Conservation (phyloP, 176 grass and related monocot species). For the Phoenix roebelenii region DNA sequence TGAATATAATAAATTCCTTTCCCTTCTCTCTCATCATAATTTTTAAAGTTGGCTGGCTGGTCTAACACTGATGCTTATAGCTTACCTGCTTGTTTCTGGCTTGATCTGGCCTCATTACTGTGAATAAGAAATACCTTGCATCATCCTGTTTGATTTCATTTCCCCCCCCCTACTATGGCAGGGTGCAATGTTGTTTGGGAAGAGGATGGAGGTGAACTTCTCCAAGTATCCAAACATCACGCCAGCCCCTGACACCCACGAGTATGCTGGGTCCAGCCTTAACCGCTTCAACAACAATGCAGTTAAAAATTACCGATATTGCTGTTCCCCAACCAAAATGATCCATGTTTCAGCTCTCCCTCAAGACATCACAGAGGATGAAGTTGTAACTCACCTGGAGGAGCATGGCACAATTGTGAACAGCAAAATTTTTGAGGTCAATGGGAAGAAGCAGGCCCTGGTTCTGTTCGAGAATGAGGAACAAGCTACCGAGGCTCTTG, state of each 20-base stretch:
- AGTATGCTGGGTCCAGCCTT: constrained; percentile 64
- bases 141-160: no score
- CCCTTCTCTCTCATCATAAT: no score
- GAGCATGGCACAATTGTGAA: constrained; percentile 66
- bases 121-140: no score
- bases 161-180: neutral
- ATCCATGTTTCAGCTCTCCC: constrained; percentile 89
- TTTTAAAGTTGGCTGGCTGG: no score
- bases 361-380: constrained; percentile 55
- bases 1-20: no score
- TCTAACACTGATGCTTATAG: no score
- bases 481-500: constrained; percentile 64
- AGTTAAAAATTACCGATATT: constrained; percentile 88
- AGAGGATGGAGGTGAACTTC: constrained; percentile 80
- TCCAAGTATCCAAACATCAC: constrained; percentile 82
- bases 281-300: constrained; percentile 76
- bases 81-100: no score
- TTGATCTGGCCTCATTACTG: no score
- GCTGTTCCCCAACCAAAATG: constrained; percentile 83
- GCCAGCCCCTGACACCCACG: constrained; percentile 49
- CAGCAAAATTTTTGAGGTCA: constrained; percentile 79
- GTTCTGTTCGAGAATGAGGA: constrained; percentile 66
- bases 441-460: constrained; percentile 75
- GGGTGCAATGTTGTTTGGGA: constrained; percentile 61
- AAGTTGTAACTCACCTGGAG: constrained; percentile 44